Percentiles rank a stretch among this genome's conserved stretches.
phyloP scores from a whole-genome alignment of 306 rosid genomes.

The Geum urbanum region DNA sequence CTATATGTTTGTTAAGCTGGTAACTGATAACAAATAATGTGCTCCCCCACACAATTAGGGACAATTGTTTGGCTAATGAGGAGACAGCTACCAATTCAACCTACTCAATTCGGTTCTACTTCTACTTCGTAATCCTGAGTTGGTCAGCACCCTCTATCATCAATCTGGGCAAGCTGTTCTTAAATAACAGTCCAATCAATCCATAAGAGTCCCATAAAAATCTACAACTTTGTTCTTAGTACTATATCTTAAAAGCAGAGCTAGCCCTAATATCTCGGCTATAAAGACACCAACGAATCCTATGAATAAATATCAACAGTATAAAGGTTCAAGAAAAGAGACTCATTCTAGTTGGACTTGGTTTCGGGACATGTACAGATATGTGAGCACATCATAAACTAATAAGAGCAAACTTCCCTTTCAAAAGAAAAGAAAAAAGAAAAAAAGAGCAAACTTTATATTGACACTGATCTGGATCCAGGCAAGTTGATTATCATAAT shows the following conservation, averaged over 20 bases:
- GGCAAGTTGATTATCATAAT: neutral
- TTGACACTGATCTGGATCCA: conserved; percentile 14
- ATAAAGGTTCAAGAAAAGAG: neutral
- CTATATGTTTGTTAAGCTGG: neutral
- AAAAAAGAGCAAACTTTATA: neutral
- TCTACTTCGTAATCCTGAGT: neutral
- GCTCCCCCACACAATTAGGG: neutral
- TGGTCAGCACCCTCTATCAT: neutral
- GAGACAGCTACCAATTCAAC: neutral
- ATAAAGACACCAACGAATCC: neutral
- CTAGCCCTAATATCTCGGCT: neutral
- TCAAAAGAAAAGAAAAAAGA: too few relatives aligned
- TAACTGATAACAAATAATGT: too few relatives aligned
- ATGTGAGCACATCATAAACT: conserved; percentile 3
- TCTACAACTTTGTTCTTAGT: neutral
- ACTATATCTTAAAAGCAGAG: neutral
- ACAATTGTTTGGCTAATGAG: neutral
- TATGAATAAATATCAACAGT: neutral
- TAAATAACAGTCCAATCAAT: neutral
- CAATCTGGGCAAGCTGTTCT: neutral
- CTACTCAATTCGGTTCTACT: neutral
- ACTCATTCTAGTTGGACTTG: neutral
- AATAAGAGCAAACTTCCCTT: neutral
- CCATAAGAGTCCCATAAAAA: neutral
- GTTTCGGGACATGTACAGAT: neutral